Conservation (phyloP, 2,329 filamentous ascomycete genomes). For the Aspergillus persii region DNA sequence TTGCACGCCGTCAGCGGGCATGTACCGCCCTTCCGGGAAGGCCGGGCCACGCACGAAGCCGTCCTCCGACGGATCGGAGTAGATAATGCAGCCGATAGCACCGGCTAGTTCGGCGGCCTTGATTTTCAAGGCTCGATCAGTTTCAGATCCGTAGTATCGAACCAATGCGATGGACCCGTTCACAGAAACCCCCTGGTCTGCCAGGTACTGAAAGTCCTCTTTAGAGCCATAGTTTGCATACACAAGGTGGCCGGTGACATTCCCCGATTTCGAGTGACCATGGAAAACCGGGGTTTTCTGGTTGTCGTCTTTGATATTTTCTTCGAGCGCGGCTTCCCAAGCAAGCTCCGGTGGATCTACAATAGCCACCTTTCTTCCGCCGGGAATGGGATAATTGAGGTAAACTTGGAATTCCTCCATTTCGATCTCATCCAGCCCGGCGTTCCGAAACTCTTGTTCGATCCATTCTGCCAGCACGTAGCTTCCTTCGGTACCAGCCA, state of each 20-base stretch:
- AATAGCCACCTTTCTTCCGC: conserved; percentile 78
- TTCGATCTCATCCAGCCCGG: conserved; percentile 70
- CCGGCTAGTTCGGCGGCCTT: conserved; percentile 86
- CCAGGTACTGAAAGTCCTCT: conserved; percentile 74
- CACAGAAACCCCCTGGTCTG: conserved; percentile 68
- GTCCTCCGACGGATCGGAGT: conserved; percentile 84
- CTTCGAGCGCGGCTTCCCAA: conserved; percentile 83
- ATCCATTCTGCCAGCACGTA: conserved; percentile 83
- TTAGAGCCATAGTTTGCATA: conserved; percentile 90
- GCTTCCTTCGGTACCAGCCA: conserved; percentile 93
- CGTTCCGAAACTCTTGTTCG: conserved; percentile 69
- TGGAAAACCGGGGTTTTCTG: conserved; percentile 79
- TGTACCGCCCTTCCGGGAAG: conserved; percentile 74
- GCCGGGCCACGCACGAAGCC: conserved; percentile 71
- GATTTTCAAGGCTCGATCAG: conserved; percentile 75
- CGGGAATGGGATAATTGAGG: conserved; percentile 80
- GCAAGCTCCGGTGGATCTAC: conserved; percentile 64
- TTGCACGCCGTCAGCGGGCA: conserved; percentile 80
- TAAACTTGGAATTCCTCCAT: conserved; percentile 84
- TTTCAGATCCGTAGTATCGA: conserved; percentile 71
- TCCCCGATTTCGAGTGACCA: conserved; percentile 81
- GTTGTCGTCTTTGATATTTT: conserved; percentile 82
- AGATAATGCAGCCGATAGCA: conserved; percentile 83
- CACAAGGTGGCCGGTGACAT: conserved; percentile 80
- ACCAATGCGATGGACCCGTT: conserved; percentile 82